Percentiles rank a stretch among this genome's conserved stretches.
Conservation (phyloP, 2,329 filamentous ascomycete genomes). For the Neophaeococcomyces mojaviensis region DNA sequence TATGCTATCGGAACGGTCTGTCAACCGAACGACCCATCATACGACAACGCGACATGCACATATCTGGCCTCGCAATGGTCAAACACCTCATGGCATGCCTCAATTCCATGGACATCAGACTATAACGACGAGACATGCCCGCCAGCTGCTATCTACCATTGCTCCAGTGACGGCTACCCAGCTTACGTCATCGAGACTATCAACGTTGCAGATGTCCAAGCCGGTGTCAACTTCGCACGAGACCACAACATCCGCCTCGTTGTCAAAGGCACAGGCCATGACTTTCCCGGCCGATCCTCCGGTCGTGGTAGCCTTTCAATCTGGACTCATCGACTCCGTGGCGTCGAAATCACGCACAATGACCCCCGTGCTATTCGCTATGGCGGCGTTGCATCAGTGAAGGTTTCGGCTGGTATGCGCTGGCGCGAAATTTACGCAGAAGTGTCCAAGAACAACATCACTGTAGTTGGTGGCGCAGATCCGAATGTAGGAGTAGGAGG, state of each 20-base stretch:
- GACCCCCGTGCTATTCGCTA: conserved; percentile 1
- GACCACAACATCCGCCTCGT: conserved; percentile 34
- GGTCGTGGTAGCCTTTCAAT: conserved; percentile 5
- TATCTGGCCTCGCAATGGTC: conserved; percentile 26
- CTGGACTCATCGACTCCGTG: conserved; percentile 6
- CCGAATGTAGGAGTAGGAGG: conserved; percentile 47
- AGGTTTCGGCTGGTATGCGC: conserved; percentile 49
- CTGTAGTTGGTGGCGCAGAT: conserved; percentile 50
- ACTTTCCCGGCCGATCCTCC: conserved; percentile 26
- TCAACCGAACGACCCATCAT: conserved; percentile 30
- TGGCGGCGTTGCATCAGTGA: conserved; percentile 37
- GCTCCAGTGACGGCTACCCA: conserved; percentile 28
- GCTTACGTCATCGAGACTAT: conserved; percentile 32
- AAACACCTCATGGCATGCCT: conserved; percentile 32
- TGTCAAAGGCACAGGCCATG: conserved; percentile 52
- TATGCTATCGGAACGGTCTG: conserved; percentile 41
- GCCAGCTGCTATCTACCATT: conserved; percentile 26
- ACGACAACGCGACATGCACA: conserved; percentile 29
- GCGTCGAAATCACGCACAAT: conserved; percentile 1
- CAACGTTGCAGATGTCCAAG: conserved; percentile 28
- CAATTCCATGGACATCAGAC: conserved; percentile 35
- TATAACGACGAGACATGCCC: conserved; percentile 47
- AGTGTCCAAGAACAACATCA: conserved; percentile 40
- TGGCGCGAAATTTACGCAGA: conserved; percentile 47
- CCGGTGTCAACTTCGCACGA: conserved; percentile 32